Percentiles rank a stretch among this genome's conserved stretches.
Evolutionary conservation across 345 rosid genomes (phyloP).

Genomic region (Chamaenerion angustifolium): DNA sequence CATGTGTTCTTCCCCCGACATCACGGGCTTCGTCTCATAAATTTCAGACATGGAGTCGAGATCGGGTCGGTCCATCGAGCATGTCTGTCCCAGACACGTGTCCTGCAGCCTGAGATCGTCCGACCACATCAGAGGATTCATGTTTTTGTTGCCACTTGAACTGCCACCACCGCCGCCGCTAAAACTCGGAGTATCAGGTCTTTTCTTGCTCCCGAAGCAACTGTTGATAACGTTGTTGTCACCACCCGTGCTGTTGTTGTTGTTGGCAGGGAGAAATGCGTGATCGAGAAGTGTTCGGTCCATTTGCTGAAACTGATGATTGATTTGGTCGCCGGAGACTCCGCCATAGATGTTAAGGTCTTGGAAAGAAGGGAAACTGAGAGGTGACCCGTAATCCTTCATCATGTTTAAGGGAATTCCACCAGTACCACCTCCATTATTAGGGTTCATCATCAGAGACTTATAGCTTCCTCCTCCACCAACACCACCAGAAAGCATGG

Average conservation of each 20-base stretch:
- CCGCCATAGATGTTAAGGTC: constrained; percentile 84
- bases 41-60: constrained; percentile 58
- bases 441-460: constrained; percentile 7
- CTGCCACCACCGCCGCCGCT: background rate
- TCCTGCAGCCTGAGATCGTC: constrained; percentile 62
- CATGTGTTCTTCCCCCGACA: constrained; percentile 27
- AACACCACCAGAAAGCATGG: constrained; percentile 12
- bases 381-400: constrained; percentile 11
- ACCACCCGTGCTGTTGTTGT: too few species aligned
- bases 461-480: constrained; percentile 27
- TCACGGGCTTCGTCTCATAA: constrained; percentile 55
- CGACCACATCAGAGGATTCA: constrained; percentile 69
- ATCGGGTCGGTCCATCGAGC: constrained; percentile 30
- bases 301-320: constrained; percentile 42
- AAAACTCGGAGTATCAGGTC: constrained; percentile 29
- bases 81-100: constrained; percentile 25
- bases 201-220: constrained; percentile 57
- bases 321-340: constrained; percentile 26
- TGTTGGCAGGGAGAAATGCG: constrained; percentile 2
- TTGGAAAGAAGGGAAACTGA: constrained; percentile 73
- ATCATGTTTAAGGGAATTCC: constrained; percentile 6
- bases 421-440: constrained; percentile 3
- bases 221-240: constrained; percentile 19
- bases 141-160: constrained; percentile 31
- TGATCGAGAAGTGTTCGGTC: constrained; percentile 36